phyloP scores from a whole-genome alignment of 1,284 basidiomycete genomes.

The Cronartium quercuum region DNA sequence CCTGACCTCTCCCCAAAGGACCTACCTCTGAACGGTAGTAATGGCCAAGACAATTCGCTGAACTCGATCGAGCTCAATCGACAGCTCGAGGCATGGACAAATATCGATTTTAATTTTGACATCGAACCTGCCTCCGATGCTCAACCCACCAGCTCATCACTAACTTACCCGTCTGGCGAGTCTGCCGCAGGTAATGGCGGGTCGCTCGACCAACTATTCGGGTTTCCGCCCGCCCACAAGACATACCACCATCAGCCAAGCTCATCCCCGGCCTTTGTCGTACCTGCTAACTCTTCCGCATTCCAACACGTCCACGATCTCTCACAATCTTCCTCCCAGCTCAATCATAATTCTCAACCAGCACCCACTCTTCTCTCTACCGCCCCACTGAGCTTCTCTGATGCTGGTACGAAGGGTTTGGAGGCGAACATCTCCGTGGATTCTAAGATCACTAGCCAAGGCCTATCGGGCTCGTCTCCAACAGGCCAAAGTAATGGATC shows the following conservation, averaged over 20 bases:
- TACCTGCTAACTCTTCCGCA: too few relatives aligned
- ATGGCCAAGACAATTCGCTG: constrained; percentile 20
- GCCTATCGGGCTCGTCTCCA: too few relatives aligned
- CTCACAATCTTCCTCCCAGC: not conserved
- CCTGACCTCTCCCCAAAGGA: not conserved
- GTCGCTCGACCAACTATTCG: not conserved
- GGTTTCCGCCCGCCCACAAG: not conserved
- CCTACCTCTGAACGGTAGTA: not conserved
- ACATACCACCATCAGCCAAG: not conserved
- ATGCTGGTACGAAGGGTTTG: not conserved
- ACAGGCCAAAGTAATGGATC: not conserved
- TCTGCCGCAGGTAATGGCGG: not conserved
- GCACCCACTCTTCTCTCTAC: not conserved
- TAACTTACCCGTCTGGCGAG: not conserved
- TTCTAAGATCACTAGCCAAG: not conserved
- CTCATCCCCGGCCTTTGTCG: not conserved
- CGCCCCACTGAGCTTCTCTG: not conserved
- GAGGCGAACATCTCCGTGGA: not conserved
- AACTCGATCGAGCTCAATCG: constrained; percentile 10
- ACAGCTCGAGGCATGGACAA: constrained; percentile 34
- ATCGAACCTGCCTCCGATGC: not conserved
- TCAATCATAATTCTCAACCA: not conserved
- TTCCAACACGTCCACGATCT: not conserved
- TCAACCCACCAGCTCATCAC: not conserved
- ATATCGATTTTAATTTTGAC: constrained; percentile 31